These are phyloP conservation scores for Colletotrichum caudatum DNA, from an alignment of 2,329 filamentous ascomycete species.

Conservation along the genomic window DNA sequence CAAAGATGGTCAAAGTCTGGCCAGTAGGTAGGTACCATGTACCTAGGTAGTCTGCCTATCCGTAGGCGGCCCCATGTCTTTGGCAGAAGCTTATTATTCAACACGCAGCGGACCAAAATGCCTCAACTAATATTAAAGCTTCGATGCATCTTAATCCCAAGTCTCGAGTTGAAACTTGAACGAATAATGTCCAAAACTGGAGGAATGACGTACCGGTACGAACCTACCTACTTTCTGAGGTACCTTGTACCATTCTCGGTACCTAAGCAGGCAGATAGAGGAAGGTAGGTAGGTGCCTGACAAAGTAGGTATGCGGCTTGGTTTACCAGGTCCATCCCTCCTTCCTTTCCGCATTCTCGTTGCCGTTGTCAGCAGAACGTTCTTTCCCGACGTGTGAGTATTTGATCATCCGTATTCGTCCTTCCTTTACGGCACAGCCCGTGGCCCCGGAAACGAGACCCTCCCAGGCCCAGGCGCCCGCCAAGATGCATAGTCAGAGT, in stretches of 20 bases:
- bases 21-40: neutral
- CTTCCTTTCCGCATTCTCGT: neutral
- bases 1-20: neutral
- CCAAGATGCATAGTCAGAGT: slow-evolving; percentile 28
- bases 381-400: neutral
- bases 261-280: too few species aligned
- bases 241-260: too few species aligned
- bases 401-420: neutral
- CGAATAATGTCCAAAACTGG: neutral
- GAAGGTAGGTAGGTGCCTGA: too few species aligned
- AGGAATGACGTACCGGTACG: neutral
- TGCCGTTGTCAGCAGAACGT: neutral
- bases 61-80: slow-evolving; percentile 2
- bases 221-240: neutral
- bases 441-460: slow-evolving; percentile 29
- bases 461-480: slow-evolving; percentile 25
- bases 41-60: too few species aligned
- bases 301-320: neutral
- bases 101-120: neutral
- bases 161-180: neutral
- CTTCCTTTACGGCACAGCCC: slow-evolving; percentile 1
- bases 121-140: neutral
- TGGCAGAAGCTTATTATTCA: neutral
- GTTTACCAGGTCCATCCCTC: neutral
- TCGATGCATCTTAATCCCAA: neutral